Conservation (phyloP, 495 filamentous ascomycete genomes). For the Neurospora sp. region DNA sequence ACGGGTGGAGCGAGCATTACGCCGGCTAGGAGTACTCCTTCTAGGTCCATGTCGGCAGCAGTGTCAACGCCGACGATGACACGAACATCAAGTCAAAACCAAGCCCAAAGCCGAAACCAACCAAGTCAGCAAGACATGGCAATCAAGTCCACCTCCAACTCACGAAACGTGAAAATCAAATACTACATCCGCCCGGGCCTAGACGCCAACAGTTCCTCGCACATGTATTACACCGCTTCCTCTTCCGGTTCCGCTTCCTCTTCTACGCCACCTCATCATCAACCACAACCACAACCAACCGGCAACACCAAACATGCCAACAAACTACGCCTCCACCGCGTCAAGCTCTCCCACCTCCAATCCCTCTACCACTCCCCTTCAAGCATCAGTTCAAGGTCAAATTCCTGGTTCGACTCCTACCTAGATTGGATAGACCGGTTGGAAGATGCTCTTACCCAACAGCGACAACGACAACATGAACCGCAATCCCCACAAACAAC, state of each 20-base stretch:
- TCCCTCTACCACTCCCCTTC: not conserved
- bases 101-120: not conserved
- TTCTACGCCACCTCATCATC: not conserved
- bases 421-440: conserved; percentile 8
- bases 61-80: not conserved
- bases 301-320: not conserved
- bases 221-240: not conserved
- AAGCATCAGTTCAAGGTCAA: not conserved
- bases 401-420: conserved; percentile 6
- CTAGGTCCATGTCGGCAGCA: too few relatives aligned
- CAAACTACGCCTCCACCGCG: not conserved
- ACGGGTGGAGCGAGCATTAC: not conserved
- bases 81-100: not conserved
- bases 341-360: not conserved
- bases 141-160: not conserved
- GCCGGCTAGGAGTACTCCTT: not conserved
- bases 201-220: not conserved
- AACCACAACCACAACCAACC: not conserved
- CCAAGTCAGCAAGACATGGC: not conserved
- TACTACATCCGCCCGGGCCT: not conserved
- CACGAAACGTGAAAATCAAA: not conserved
- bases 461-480: not conserved
- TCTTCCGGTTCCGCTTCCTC: not conserved
- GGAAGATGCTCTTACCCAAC: not conserved
- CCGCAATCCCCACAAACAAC: not conserved